A percentile compares a stretch with the other conserved stretches of the same genome.
Evolutionary conservation across 2,329 filamentous ascomycete genomes (phyloP).

Genomic region (Diaporthe batatas): DNA sequence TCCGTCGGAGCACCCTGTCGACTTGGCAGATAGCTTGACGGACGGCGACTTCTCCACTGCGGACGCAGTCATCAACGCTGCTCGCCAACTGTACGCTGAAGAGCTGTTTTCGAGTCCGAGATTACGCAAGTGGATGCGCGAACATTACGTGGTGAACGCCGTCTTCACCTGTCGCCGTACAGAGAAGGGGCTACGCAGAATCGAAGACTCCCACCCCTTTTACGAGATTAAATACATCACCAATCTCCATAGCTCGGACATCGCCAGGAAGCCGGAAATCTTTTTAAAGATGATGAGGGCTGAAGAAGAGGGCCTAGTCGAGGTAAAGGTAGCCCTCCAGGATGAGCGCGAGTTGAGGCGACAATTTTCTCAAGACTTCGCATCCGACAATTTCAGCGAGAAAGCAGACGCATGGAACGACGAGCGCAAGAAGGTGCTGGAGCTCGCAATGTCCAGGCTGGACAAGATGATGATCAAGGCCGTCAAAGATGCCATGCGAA

Average conservation of each 20-base stretch:
- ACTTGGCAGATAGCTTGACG: constrained; percentile 85
- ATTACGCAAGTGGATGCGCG: constrained; percentile 88
- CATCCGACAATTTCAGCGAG: constrained; percentile 95
- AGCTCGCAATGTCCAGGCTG: constrained; percentile 83
- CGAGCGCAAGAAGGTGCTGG: constrained; percentile 86
- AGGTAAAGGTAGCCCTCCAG: constrained; percentile 84
- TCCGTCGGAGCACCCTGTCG: constrained; percentile 81
- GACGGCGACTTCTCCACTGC: constrained; percentile 81
- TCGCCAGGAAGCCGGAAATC: constrained; percentile 86
- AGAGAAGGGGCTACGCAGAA: constrained; percentile 92
- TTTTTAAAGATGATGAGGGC: constrained; percentile 98
- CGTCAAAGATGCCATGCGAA: constrained; percentile 93
- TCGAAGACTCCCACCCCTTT: constrained; percentile 94
- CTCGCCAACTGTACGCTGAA: constrained; percentile 90
- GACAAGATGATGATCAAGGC: constrained; percentile 88
- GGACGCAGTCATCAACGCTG: constrained; percentile 80
- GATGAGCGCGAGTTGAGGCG: constrained; percentile 81
- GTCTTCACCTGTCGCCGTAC: constrained; percentile 90
- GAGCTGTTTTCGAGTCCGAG: constrained; percentile 90
- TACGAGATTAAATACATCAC: constrained; percentile 98
- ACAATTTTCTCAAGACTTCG: constrained; percentile 84
- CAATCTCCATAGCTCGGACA: constrained; percentile 85
- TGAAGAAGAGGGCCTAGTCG: constrained; percentile 91
- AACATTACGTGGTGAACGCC: constrained; percentile 85
- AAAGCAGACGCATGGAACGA: constrained; percentile 95